Base-by-base conservation (phyloP, 1,139 yeast species). In the Hyphopichia wangnamkhiaoensis region DNA sequence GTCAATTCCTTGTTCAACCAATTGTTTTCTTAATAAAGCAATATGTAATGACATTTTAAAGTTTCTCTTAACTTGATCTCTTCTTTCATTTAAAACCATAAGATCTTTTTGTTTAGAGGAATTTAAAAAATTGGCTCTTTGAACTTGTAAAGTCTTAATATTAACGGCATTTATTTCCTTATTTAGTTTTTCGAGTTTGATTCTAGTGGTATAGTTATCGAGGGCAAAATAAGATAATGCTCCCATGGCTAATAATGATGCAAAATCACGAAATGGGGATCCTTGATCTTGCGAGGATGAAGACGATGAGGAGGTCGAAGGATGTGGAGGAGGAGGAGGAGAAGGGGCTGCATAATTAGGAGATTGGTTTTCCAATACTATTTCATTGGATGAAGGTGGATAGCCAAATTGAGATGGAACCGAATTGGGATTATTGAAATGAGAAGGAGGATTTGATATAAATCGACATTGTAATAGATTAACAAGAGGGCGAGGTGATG, bases 11-110 rank as follows among this genome's bases (percentile, higher is more conserved):
- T 58, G 50, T 8, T 80, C 83, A 5, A 58, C 44, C 40, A 83
- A 61, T 54, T 82, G 88, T 48, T 79, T 70, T 38, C 85, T 64
- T 30, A 83, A 61, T 53, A 82, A 59, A 1, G 86, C 87, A 31
- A 83, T 68, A 53, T 83, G 89, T 51, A 82, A 61, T 7, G 78
- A 71, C 83, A 82, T 76, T 54, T 76, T 79, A 68, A 74, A 75
- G 50, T 71, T 71, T 40, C 84, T 68, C 48, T 74, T 78, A 34
- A 73, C 76, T 33, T 56, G 60, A 35, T 65, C 74, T 51, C 65
- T 69, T 39, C 76, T 63, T 56, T 74, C 84, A 52, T 68, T 72
- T 44, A 73, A 52, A 35, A 63, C 63, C 52, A 66, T 79, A 24
- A 69, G 48, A 41, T 79, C 82, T 40, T 71, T 63, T 47, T 71